These are phyloP conservation scores for Penicillium verrucosum DNA, from an alignment of 2,329 filamentous ascomycete species.

Conservation along the genomic window DNA sequence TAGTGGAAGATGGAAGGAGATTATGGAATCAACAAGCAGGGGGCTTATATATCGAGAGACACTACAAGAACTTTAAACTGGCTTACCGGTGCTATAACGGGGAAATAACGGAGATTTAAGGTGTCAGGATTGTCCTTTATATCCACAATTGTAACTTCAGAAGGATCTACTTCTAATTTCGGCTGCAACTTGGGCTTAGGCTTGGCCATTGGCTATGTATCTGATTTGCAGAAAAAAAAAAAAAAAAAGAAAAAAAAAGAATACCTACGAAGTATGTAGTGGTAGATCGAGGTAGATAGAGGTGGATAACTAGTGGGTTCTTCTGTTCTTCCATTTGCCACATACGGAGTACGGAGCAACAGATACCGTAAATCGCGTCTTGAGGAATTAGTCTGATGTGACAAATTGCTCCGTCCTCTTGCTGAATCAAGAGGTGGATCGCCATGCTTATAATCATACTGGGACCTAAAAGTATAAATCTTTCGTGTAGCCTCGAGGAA, in stretches of 20 bases:
- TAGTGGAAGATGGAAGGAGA: neutral
- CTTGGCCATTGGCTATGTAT: neutral
- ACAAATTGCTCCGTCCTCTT: neutral
- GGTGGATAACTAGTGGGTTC: neutral
- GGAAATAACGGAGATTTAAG: neutral
- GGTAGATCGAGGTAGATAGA: neutral
- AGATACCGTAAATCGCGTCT: neutral
- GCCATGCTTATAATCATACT: neutral
- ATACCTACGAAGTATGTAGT: neutral
- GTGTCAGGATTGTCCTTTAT: neutral
- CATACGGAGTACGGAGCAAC: neutral
- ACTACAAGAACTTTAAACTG: neutral
- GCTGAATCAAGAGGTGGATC: neutral
- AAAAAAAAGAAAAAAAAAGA: too few species aligned
- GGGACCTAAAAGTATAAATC: neutral
- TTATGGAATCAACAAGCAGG: neutral
- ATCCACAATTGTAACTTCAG: neutral
- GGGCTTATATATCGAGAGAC: neutral
- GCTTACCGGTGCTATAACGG: neutral
- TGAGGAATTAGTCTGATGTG: neutral
- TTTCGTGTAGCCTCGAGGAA: neutral
- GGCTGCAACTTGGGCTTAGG: neutral
- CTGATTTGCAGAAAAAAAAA: too few species aligned
- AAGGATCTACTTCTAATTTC: neutral
- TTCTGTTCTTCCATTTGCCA: too few species aligned